These are phyloP conservation scores for Wickerhamiella australiensis DNA, from an alignment of 805 yeast species.

Conservation along the genomic window DNA sequence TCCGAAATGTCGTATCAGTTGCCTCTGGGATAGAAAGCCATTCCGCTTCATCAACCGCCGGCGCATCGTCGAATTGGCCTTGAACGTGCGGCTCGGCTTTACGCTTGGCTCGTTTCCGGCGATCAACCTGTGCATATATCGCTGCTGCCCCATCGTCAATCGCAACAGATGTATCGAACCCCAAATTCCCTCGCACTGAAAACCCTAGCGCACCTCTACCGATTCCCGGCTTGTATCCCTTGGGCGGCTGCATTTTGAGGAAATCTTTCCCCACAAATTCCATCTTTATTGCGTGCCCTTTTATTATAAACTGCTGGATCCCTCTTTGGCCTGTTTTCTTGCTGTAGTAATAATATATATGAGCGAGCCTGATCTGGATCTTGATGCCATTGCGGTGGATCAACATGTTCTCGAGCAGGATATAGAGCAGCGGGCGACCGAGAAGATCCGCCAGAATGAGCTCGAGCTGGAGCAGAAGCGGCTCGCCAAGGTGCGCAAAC, in stretches of 20 bases:
- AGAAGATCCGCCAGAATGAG: conserved; percentile 47
- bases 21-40: conserved; percentile 84
- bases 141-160: conserved; percentile 72
- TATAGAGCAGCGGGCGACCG: conserved; percentile 49
- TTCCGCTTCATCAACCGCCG: conserved; percentile 28
- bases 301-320: too few species aligned
- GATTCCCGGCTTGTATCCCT: conserved; percentile 80
- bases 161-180: conserved; percentile 30
- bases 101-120: conserved; percentile 26
- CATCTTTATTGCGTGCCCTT: too few species aligned
- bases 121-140: conserved; percentile 57
- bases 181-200: conserved; percentile 70
- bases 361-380: background rate
- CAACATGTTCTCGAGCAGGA: conserved; percentile 68
- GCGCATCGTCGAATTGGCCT: conserved; percentile 9
- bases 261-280: conserved; percentile 33
- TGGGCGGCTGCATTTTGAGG: conserved; percentile 75
- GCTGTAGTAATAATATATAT: background rate
- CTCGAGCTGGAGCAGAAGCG: conserved; percentile 64
- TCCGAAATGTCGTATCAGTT: conserved; percentile 69
- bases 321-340: too few species aligned
- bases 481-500: conserved; percentile 50
- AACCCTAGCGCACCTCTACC: conserved; percentile 96
- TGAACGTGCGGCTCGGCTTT: conserved; percentile 13
- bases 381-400: conserved; percentile 47